Base-by-base conservation (phyloP, 257 asterid genomes). In the Solanum arcanum region DNA sequence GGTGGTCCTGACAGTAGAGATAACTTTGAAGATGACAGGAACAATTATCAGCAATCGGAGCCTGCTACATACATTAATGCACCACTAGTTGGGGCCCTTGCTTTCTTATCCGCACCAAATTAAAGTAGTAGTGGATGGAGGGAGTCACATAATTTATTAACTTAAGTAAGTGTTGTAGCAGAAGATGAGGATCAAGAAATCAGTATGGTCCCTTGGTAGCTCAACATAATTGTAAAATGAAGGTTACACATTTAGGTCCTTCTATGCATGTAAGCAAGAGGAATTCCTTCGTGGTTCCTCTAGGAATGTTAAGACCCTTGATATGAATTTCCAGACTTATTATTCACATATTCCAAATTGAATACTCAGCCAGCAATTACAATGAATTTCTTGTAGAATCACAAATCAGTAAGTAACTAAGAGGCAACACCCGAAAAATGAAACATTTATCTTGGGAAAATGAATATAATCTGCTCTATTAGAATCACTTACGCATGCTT, bases 31-130 rank as follows among this genome's bases (percentile, higher is more conserved):
- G 97, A 95, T 88, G 94, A 93, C 15, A 89, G 97, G 90, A 88
- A 88, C 23, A 94, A 93, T 76, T 92, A 91, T 90, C 93, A 89
- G 91, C 94, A 95, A 69, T 93, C 98, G n/a, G 98, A 95, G 90
- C 96, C 98, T 1, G 94, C 97, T 1, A 95, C 98, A 16, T 94
- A 92, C 49, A 93, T 94, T 41, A 95, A 93, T 87, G 98, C 98
- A 60, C 96, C 97, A 21, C 84, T 93, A 77, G 94, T 95, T 60
- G 98, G 98, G 5, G 92, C 91, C 12, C 92, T 95, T 18, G 96
- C 98, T 74, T 95, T 90, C 93, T 93, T 95, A 60, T 90, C 97
- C 12, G 89, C 89, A 60, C 72, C 9, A 13, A 7, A 13, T 0
- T 62, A 9, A 73, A 42, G 27, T 69, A 46, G 42, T 80, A 25